Base-by-base conservation (phyloP, 371 early-diverging fungal genomes). In the Mycotypha africana region DNA sequence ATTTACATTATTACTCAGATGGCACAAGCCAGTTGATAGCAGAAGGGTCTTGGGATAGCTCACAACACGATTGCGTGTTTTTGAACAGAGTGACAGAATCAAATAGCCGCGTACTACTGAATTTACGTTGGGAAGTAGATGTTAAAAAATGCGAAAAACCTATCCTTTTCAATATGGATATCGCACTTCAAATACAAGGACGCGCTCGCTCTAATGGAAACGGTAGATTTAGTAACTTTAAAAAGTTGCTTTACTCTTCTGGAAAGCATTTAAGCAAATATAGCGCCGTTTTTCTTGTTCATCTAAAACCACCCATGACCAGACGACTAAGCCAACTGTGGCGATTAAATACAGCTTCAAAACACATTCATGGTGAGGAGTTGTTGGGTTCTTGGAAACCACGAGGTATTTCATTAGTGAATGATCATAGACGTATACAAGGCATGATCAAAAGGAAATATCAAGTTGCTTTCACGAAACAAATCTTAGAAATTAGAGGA, bases 351-450 rank as follows among this genome's bases (percentile, higher is more conserved):
- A 86, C 89, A 2, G 82, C 84, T 4, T 64, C 73, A 22, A 78
- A 85, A 42, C 89, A 90, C 53, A 85, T 92, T 2, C 82, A 92
- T n/a, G 94, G 92, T 15, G 88, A 90, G 47, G 92, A 92, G 46
- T 75, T 81, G 25, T 57, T 89, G 46, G 82, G 72, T 2, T 52
- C 61, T 1, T 92, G 92, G 91, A 70, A 76, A 38, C 91, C 92
- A 0, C 77, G 85, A 2, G 87, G 89, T 2, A 79, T 86, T 6
- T 83, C 80, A 0, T 52, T 87, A 15, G 75, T 93, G n/a, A 60
- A 76, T 30, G 81, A 81, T 26, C 88, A 67, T 52, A 60, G 65
- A 35, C 60, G 57, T 10, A 66, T 76, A 3, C 65, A 62, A 20
- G 70, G 67, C 2, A 47, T 46, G 7, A 53, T 80, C 9, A 35